Evolutionary conservation across 140 eudicot species (phyloP), one percentile per base, ranked within the genome.

Genomic region (Anethum foeniculum): DNA sequence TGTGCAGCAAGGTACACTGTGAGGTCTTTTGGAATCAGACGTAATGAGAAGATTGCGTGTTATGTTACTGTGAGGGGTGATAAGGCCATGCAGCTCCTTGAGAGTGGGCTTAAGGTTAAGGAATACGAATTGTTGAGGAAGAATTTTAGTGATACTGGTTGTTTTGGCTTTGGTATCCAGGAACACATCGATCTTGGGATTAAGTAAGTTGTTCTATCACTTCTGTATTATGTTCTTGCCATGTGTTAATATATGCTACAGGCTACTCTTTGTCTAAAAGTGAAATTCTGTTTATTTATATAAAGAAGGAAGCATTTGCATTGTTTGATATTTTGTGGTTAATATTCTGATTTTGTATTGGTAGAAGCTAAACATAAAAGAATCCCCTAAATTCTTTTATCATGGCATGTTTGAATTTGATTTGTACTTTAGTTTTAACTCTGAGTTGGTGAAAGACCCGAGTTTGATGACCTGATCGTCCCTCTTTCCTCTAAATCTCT

Each of bases 41-140:
- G 80, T 51, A 77, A 77, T 52, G 80, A 51, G 80, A 77, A 77
- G 80, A 77, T 77, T 77, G 80, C 80, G 0, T 77, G 80, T 48
- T 77, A 77, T 4, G 80, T 77, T 32, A 77, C 69, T 1, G 80
- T 77, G 30, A 76, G 85, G 32, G 85, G 85, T 46, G 85, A 82
- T 19, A 82, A 82, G 81, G 85, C 81, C 32, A 82, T 82, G 85
- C 85, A 82, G 54, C 85, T 82, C n/a, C 85, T 82, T 19, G 82
- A 80, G 43, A 80, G 82, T 27, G 82, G 82, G 19, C 71, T 80
- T 47, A 80, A 80, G 65, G 82, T 80, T n/a, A 76, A 75, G 69
- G 85, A 82, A 34, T 82, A 82, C 11, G 85, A 82, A 41, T 46
- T 82, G 38, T 51, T 82, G 39, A 82, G 84, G 25, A 76, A 80